Base-by-base conservation (phyloP, 495 filamentous ascomycete species). In the Neurospora sp. region DNA sequence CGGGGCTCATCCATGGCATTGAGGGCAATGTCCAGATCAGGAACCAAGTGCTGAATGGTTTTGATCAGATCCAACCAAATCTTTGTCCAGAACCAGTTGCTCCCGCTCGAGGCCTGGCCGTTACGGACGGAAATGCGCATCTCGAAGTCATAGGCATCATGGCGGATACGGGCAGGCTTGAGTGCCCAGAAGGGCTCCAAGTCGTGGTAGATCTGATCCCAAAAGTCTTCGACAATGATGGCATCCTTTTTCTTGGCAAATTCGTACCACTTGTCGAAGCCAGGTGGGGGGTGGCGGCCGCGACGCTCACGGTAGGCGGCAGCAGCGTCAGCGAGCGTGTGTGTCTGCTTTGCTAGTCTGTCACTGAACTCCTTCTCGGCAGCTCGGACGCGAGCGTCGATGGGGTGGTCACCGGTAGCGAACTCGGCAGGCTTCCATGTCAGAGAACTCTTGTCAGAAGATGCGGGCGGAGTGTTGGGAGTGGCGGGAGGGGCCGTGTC, bases 251-350 rank as follows among this genome's bases (percentile, higher is more conserved):
- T 84, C 73, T 85, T 82, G 11, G 92, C 92, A 72, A 89, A 93
- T 42, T 84, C 80, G 77, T 88, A 92, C 92, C 92, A 94, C 46
- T 81, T 81, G 71, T 90, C 87, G 76, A 93, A 93, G 5, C 90
- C 91, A 10, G 92, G 91, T 12, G 92, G 92, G 3, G 92, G 92
- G 75, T 93, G 91, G 7, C 91, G 84, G 23, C 92, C 92, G 72
- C 91, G 85, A 20, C 84, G 85, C 54, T 84, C 78, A 37, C 90
- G 83, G 80, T 93, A 94, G 62, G 86, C 86, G 44, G 85, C 83
- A 2, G 91, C 90, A 1, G 90, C 87, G 37, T 89, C 82, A 62
- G 83, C 81, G 49, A 93, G 85, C 20, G 86, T 89, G 20, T 82
- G 81, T 18, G 83, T 82, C 71, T 85, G 80, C 38, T 81, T 84